Base-by-base conservation (phyloP, 164 flowering plant genomes). In the Aristolochia californica region DNA sequence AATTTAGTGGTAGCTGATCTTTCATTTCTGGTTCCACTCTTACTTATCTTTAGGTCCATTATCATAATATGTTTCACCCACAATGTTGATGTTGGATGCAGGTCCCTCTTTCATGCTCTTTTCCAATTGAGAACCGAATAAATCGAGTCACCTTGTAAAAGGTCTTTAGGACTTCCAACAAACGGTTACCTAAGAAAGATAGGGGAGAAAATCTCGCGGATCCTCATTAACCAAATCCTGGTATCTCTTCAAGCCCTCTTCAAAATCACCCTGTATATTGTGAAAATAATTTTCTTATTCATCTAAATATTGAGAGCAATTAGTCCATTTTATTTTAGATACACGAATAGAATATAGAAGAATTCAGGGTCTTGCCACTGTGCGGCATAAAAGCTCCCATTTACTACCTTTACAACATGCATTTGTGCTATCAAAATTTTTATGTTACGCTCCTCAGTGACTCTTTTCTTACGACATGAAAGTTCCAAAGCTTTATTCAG, bases 151-250 rank as follows among this genome's bases (percentile, higher is more conserved):
- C 18, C 20, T 27, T 17, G 20, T 47, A 20, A 47, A 17, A n/a
- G n/a, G n/a, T n/a, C n/a, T n/a, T n/a, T n/a, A n/a, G n/a, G n/a
- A n/a, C 22, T 5, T 14, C 18, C 50, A 5, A 5, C 18, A 47
- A 5, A n/a, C n/a, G n/a, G n/a, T 57, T 62, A 88, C 98, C 95
- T 85, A 89, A 72, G 93, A 93, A 58, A 88, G 86, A 73, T 93
- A 85, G 23, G 98, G 98, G 53, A 97, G 84, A 60, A 93, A 93
- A 78, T 88, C 98, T 66, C 89, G 74, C 49, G 90, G 96, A 62
- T 93, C 75, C 49, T 87, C 95, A 56, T 79, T 64, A 54, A 87
- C 74, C 66, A 93, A 74, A 62, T 69, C 80, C 68, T 82, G 83
- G 63, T 82, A 83, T 51, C 73, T 66, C 58, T 69, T 75, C 73